phyloP scores from a whole-genome alignment of 225 moss, liverwort and hornwort species.

The Pleurozium schreberi region DNA sequence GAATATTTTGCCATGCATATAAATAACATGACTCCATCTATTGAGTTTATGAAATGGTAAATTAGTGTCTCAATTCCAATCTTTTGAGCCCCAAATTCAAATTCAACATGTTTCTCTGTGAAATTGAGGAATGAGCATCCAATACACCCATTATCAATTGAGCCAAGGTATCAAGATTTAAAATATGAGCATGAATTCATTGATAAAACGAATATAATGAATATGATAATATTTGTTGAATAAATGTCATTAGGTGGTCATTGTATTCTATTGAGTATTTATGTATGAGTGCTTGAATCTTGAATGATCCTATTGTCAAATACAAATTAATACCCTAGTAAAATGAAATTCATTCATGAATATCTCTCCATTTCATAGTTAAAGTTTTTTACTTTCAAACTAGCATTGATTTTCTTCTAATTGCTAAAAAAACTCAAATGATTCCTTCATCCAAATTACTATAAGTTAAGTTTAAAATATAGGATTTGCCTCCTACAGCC shows the following conservation, averaged over 20 bases:
- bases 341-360: too few relatives aligned
- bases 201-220: neutral
- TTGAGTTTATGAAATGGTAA: neutral
- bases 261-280: neutral
- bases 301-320: neutral
- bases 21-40: neutral
- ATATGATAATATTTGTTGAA: neutral
- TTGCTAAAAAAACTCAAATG: neutral
- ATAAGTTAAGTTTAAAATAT: neutral
- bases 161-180: neutral
- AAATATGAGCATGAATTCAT: neutral
- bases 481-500: fast-evolving
- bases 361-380: too few relatives aligned
- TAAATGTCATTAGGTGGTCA: neutral
- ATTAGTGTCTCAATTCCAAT: neutral
- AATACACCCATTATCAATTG: neutral
- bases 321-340: too few relatives aligned
- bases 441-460: neutral
- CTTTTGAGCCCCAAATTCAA: neutral
- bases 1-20: neutral
- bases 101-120: too few relatives aligned
- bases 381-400: neutral
- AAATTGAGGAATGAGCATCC: neutral
- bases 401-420: too few relatives aligned
- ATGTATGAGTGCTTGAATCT: too few relatives aligned